A percentile compares a stretch with the other conserved stretches of the same genome.
These are phyloP conservation scores for Cucurbitaria berberidis DNA, from an alignment of 2,329 filamentous ascomycete genomes.

Conservation along the genomic window DNA sequence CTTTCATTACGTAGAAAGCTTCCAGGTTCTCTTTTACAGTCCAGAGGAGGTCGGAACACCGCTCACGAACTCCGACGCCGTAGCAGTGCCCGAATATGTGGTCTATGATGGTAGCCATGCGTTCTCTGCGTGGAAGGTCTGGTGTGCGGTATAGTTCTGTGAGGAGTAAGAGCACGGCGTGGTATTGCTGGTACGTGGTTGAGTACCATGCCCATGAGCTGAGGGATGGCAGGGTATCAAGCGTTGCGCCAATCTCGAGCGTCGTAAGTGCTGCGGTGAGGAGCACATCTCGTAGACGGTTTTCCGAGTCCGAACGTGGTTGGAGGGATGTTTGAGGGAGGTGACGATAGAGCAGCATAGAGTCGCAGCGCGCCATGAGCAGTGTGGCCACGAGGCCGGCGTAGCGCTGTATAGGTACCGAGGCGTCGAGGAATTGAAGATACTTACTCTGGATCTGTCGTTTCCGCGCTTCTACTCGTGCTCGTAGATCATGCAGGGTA, in stretches of 20 bases:
- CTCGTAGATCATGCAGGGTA: slow-evolving; percentile 45
- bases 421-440: slow-evolving; percentile 42
- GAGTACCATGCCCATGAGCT: slow-evolving; percentile 47
- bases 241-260: slow-evolving; percentile 48
- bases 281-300: slow-evolving; percentile 45
- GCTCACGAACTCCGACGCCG: slow-evolving; percentile 43
- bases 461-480: slow-evolving; percentile 44
- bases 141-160: slow-evolving; percentile 48
- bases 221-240: slow-evolving; percentile 46
- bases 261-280: slow-evolving; percentile 46
- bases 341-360: slow-evolving; percentile 48
- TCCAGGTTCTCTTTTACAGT: slow-evolving; percentile 49
- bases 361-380: slow-evolving; percentile 48
- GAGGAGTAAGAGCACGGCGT: slow-evolving; percentile 46
- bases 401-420: slow-evolving; percentile 44
- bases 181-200: slow-evolving; percentile 49
- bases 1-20: slow-evolving; percentile 49
- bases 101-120: slow-evolving; percentile 49
- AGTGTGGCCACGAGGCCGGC: slow-evolving; percentile 47
- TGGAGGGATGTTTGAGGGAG: slow-evolving; percentile 44
- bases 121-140: slow-evolving; percentile 41
- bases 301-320: slow-evolving; percentile 45
- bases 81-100: slow-evolving; percentile 50
- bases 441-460: slow-evolving; percentile 44
- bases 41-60: slow-evolving; percentile 44